Conservation (phyloP, 139 green algal species). For the Coelastrella sp. region DNA sequence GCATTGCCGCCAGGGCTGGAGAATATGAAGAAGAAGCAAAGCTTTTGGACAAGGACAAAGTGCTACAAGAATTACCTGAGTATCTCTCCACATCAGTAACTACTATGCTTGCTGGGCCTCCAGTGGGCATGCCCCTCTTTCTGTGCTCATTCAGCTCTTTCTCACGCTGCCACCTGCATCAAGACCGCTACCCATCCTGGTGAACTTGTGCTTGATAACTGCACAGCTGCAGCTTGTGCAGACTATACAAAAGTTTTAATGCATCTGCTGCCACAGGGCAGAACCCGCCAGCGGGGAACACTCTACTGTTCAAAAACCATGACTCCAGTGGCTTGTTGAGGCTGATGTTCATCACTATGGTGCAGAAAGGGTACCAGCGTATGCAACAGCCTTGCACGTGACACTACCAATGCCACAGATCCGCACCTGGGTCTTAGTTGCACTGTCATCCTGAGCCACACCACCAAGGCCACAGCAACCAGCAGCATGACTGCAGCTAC, state of each 20-base stretch:
- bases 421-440: conserved; percentile 35
- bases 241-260: too few relatives aligned
- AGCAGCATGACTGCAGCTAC: conserved; percentile 5
- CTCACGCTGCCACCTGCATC: conserved; percentile 26
- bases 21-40: neutral
- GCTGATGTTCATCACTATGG: too few relatives aligned
- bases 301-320: too few relatives aligned
- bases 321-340: too few relatives aligned
- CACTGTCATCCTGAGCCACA: conserved; percentile 44
- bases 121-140: neutral
- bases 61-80: conserved; percentile 11
- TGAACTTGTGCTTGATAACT: too few relatives aligned
- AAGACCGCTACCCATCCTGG: neutral
- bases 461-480: conserved; percentile 9
- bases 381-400: neutral
- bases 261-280: too few relatives aligned
- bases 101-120: conserved; percentile 17
- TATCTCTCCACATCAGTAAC: conserved; percentile 35
- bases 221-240: too few relatives aligned
- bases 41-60: too few relatives aligned
- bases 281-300: too few relatives aligned
- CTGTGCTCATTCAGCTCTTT: conserved; percentile 16
- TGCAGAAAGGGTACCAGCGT: neutral
- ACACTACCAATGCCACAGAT: too few relatives aligned
- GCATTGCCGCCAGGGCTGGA: neutral